These are phyloP conservation scores for Sanghuangporus sanghuang DNA, from an alignment of 1,284 basidiomycete genomes.

Conservation along the genomic window DNA sequence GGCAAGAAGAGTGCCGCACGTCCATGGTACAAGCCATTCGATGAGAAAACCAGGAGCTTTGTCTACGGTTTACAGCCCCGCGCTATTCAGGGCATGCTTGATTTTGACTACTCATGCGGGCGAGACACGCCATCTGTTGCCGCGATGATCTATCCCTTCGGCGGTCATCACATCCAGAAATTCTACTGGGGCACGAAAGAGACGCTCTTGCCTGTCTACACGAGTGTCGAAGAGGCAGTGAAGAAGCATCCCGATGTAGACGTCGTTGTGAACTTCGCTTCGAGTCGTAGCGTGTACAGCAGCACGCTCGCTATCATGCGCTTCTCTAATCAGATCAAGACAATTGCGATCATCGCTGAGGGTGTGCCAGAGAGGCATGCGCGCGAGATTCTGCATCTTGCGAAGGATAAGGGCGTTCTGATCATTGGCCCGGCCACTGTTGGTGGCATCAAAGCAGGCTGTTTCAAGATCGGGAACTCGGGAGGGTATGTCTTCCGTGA, in stretches of 20 bases:
- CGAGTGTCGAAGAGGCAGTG: slow-evolving; percentile 86
- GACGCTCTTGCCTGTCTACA: slow-evolving; percentile 97
- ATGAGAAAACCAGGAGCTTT: slow-evolving; percentile 88
- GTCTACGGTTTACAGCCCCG: slow-evolving; percentile 98
- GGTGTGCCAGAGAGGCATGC: slow-evolving; percentile 98
- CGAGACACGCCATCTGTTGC: slow-evolving; percentile 92
- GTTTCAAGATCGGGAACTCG: slow-evolving; percentile 99
- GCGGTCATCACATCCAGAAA: slow-evolving; percentile 99
- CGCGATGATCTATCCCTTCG: slow-evolving; percentile 99
- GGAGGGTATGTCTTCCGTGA: slow-evolving; percentile 62
- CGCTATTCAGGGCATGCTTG: slow-evolving; percentile 99
- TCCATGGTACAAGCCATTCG: slow-evolving; percentile 87
- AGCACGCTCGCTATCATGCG: slow-evolving; percentile 87
- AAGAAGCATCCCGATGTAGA: slow-evolving; percentile 96
- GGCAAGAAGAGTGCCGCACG: slow-evolving; percentile 37
- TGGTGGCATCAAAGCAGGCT: slow-evolving; percentile 99
- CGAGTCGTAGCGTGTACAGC: slow-evolving; percentile 90
- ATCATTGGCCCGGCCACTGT: slow-evolving; percentile 99
- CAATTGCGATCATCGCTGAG: slow-evolving; percentile 95
- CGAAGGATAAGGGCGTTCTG: slow-evolving; percentile 82
- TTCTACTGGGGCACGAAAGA: slow-evolving; percentile 99
- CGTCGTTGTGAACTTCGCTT: slow-evolving; percentile 98
- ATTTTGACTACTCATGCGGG: slow-evolving; percentile 99
- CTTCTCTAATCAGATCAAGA: slow-evolving; percentile 63
- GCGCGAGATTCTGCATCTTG: slow-evolving; percentile 90